phyloP scores from a whole-genome alignment of 2,329 filamentous ascomycete genomes.

The Penicillium decumbens region DNA sequence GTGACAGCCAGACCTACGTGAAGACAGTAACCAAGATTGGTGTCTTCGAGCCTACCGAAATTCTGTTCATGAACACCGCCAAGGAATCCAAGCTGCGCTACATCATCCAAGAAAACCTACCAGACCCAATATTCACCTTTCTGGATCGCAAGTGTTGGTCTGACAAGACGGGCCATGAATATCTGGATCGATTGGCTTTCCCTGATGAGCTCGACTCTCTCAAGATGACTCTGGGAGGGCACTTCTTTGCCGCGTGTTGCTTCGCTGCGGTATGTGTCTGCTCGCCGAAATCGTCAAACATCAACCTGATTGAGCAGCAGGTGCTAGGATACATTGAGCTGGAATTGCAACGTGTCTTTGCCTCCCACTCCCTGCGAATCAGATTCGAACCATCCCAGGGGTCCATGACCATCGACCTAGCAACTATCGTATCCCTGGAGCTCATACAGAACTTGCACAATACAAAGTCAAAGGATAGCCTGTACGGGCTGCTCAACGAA shows the following conservation, averaged over 20 bases:
- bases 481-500: constrained; percentile 81
- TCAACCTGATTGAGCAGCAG: constrained; percentile 44
- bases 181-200: constrained; percentile 74
- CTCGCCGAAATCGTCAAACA: neutral
- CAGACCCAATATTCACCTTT: constrained; percentile 57
- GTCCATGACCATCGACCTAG: constrained; percentile 91
- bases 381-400: constrained; percentile 84
- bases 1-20: constrained; percentile 87
- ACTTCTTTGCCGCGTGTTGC: constrained; percentile 78
- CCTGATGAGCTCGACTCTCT: constrained; percentile 73
- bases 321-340: constrained; percentile 75
- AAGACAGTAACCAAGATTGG: constrained; percentile 81
- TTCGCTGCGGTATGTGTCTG: constrained; percentile 67
- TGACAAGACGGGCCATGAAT: constrained; percentile 70
- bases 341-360: constrained; percentile 63
- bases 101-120: constrained; percentile 68
- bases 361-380: constrained; percentile 75
- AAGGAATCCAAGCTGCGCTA: constrained; percentile 70
- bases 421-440: constrained; percentile 81
- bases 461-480: constrained; percentile 70
- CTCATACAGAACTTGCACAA: constrained; percentile 82
- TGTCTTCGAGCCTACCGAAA: constrained; percentile 72
- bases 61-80: constrained; percentile 71
- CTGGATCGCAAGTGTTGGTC: constrained; percentile 80
- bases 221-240: constrained; percentile 73